Base-by-base conservation (phyloP, 306 rosid species). In the Adenanthera pavonina region DNA sequence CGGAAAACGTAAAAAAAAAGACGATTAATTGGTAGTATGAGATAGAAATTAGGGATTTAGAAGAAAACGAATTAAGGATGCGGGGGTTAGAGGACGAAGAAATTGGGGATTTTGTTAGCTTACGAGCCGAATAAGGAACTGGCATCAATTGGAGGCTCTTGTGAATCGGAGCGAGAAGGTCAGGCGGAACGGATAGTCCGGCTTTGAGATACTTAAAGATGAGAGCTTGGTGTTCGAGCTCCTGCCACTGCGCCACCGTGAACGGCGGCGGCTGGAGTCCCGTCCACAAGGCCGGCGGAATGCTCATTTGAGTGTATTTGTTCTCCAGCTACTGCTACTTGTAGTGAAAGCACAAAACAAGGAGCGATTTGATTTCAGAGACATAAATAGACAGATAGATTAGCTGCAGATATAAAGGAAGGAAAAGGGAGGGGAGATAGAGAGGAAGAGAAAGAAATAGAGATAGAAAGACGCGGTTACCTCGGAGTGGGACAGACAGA, bases 241-340 rank as follows among this genome's bases (percentile, higher is more conserved):
- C 97, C 76, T 90, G 94, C 97, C 97, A 94, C 88, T 94, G 98
- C 2, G 94, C 85, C 82, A 83, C 88, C 69, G 98, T 94, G 88
- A 94, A 94, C 79, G 91, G 85, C 82, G 90, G 95, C 20, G 93
- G 85, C 81, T 89, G 90, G 72, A 73, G 67, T 64, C 89, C 85
- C 33, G 74, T 17, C 88, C 89, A 81, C 87, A 88, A 81, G 76
- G 62, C 13, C 35, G 85, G 65, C 66, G 88, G 87, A 62, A 75
- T 44, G 78, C 85, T 88, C 91, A 88, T 88, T 64, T 68, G 33
- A 33, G 34, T 35, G 7, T 12, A 14, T 80, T 3, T 41, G 15
- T 33, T 14, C 7, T 13, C 9, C 5, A 19, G 35, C 36, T 49
- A 6, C 64, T 35, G 15, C 51, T 48, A 4, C 49, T 65, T 0